Evolutionary conservation across 1,284 basidiomycete species (phyloP), one percentile per base, ranked within the genome.

Genomic region (Hemileia vastatrix): DNA sequence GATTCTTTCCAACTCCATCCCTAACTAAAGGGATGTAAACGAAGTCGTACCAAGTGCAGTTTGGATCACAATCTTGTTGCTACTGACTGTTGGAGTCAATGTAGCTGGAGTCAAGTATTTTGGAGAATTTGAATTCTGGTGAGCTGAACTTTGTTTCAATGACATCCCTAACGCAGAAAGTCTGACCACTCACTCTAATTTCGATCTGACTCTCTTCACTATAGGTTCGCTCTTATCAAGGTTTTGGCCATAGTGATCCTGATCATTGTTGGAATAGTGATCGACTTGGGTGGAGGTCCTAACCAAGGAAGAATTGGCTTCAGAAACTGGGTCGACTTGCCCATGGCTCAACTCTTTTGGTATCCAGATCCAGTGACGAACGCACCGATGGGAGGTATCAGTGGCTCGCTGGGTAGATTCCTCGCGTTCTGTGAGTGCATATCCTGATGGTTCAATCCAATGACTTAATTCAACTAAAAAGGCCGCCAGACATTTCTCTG

Each of bases 231-330:
- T 36, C 33, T n/a, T n/a, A 40, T 40, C 36, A 40, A 40, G 36
- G 36, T 40, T 32, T 68, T 73, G 15, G 74, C 85, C 57, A 85
- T 85, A 11, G 15, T 13, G 8, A 13, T 36, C 23, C 8, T 58
- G 52, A 81, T 86, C 65, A 71, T 87, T 55, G 77, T 80, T 60
- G 84, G 84, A 57, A 77, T 87, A 51, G 76, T 86, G 64, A 80
- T 88, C 58, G 85, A 86, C 70, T 81, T 85, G 19, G 86, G 86
- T 55, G 86, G 86, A 65, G 86, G 82, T 2, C 85, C 85, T 0
- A 67, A 79, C 40, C 77, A 79, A 64, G 70, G 78, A 36, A 79
- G 83, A 43, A 69, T 82, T 57, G 84, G 85, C 3, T 86, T 86
- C 78, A 76, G 83, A 13, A 87, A 82, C 77, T 88, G 86, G 86